A percentile compares a stretch with the other conserved stretches of the same genome.
These are phyloP conservation scores for Ophiostoma perfectum DNA, from an alignment of 2,329 filamentous ascomycete species.

Conservation along the genomic window DNA sequence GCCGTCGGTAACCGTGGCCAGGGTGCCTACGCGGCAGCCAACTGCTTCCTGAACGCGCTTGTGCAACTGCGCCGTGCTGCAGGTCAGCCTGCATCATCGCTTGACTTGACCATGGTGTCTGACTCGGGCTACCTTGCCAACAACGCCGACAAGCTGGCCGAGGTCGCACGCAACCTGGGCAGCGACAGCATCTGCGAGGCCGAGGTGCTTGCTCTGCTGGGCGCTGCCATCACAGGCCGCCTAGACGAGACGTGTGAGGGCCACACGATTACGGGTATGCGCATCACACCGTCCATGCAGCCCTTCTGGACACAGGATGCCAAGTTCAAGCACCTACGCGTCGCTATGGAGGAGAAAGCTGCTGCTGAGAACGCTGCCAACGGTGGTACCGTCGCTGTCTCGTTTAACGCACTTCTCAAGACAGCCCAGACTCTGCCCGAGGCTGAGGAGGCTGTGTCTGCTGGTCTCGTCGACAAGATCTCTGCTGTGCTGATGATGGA, in stretches of 20 bases:
- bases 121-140: conserved; percentile 29
- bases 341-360: conserved; percentile 14
- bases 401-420: conserved; percentile 35
- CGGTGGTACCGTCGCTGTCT: background rate
- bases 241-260: conserved; percentile 26
- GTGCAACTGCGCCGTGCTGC: conserved; percentile 34
- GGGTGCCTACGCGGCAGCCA: conserved; percentile 39
- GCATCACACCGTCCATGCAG: conserved; percentile 5
- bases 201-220: conserved; percentile 22
- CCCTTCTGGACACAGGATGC: conserved; percentile 19
- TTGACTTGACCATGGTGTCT: conserved; percentile 34
- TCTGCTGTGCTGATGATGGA: conserved; percentile 46
- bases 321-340: conserved; percentile 17
- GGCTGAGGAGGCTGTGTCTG: conserved; percentile 41
- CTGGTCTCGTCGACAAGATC: conserved; percentile 44
- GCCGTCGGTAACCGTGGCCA: conserved; percentile 36
- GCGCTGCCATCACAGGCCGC: conserved; percentile 19
- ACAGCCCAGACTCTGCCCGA: conserved; percentile 39
- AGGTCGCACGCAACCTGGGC: conserved; percentile 20
- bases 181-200: conserved; percentile 20
- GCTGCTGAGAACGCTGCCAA: background rate
- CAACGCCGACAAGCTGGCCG: conserved; percentile 17
- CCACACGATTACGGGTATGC: conserved; percentile 20
- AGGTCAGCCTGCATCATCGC: conserved; percentile 36
- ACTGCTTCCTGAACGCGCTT: conserved; percentile 39